Percentiles rank a stretch among this genome's conserved stretches.
These are phyloP conservation scores for Schrenkiella parvula DNA, from an alignment of 345 rosid genomes.

Conservation along the genomic window DNA sequence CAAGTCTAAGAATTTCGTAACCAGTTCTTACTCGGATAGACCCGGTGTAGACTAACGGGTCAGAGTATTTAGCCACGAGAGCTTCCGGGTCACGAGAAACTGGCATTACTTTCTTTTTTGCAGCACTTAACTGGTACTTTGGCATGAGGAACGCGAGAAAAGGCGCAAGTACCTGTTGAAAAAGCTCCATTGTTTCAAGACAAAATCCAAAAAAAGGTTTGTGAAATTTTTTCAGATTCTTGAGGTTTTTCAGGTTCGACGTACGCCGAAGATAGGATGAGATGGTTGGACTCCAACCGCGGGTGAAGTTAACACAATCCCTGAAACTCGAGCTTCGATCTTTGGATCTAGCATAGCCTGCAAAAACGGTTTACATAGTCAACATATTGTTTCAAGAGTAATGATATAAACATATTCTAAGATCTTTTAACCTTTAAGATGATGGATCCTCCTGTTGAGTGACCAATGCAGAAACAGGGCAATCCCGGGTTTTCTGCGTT, in stretches of 20 bases:
- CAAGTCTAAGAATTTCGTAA: conserved; percentile 71
- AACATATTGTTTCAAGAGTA: not conserved
- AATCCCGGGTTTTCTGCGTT: conserved; percentile 59
- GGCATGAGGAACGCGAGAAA: conserved; percentile 62
- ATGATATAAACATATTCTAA: not conserved
- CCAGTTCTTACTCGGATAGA: conserved; percentile 78
- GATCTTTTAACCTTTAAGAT: conserved; percentile 52
- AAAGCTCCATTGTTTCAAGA: not conserved
- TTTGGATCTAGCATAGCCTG: conserved; percentile 71
- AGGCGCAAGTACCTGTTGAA: conserved; percentile 68
- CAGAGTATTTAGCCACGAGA: conserved; percentile 73
- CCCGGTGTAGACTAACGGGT: conserved; percentile 85
- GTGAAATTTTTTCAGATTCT: not conserved
- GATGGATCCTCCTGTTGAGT: conserved; percentile 90
- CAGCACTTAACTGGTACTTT: conserved; percentile 59
- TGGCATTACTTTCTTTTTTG: conserved; percentile 67
- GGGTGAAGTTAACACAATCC: conserved; percentile 79
- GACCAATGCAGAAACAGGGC: conserved; percentile 88
- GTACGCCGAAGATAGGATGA: conserved; percentile 70
- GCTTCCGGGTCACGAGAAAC: conserved; percentile 88
- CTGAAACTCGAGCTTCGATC: conserved; percentile 51
- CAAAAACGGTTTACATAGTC: not conserved
- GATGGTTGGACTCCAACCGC: conserved; percentile 92
- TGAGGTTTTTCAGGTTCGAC: conserved; percentile 9
- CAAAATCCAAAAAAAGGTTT: not conserved